Conservation (phyloP, 805 yeast species). For the Metschnikowia peoriensis region DNA sequence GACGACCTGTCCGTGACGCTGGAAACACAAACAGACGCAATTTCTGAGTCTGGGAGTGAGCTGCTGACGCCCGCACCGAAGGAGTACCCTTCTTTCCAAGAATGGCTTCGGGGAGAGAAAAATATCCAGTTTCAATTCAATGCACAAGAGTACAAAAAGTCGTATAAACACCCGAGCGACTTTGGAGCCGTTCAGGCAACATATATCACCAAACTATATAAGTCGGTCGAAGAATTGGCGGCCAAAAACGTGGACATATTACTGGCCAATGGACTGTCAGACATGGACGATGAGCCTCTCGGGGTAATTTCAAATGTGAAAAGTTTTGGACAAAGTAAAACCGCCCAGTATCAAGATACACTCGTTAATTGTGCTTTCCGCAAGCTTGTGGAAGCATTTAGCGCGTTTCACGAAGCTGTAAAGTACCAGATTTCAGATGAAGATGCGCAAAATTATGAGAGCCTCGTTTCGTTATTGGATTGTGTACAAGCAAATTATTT, state of each 20-base stretch:
- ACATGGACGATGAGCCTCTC: conserved; percentile 26
- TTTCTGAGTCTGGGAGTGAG: conserved; percentile 17
- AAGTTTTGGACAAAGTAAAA: conserved; percentile 14
- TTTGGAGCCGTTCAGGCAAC: conserved; percentile 41
- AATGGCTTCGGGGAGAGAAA: conserved; percentile 42
- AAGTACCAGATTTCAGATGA: conserved; percentile 20
- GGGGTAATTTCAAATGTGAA: conserved; percentile 30
- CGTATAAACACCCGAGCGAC: conserved; percentile 32
- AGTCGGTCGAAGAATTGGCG: conserved; percentile 44
- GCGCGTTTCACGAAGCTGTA: conserved; percentile 26
- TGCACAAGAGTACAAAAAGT: conserved; percentile 37
- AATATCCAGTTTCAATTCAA: conserved; percentile 41
- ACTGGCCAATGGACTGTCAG: conserved; percentile 1
- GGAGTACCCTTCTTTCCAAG: conserved; percentile 42
- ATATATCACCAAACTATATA: conserved; percentile 51
- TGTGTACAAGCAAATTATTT: conserved; percentile 57
- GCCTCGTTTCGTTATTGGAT: conserved; percentile 51
- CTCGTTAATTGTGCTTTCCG: conserved; percentile 27
- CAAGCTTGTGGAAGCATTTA: conserved; percentile 28
- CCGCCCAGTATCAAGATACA: conserved; percentile 4
- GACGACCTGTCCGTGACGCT: conserved; percentile 27
- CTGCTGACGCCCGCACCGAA: conserved; percentile 9
- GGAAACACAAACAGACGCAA: conserved; percentile 29
- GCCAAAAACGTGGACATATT: conserved; percentile 14
- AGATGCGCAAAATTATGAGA: conserved; percentile 28